phyloP scores from a whole-genome alignment of 805 yeast species.

The Candida michaelii region DNA sequence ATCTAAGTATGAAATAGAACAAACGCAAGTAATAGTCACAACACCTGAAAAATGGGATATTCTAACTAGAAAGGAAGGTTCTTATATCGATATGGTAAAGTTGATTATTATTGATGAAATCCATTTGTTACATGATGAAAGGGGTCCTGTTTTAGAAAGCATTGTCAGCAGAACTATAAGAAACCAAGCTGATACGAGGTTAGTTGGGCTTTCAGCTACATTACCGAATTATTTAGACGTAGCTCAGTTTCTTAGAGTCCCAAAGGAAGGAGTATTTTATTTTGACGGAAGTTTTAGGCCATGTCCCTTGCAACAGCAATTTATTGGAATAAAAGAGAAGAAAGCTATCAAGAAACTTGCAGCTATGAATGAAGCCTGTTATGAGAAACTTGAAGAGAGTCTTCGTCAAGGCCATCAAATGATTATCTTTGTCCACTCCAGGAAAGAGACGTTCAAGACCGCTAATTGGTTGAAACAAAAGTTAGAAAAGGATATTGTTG shows the following conservation, averaged over 20 bases:
- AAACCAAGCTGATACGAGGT: slow-evolving; percentile 47
- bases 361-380: slow-evolving; percentile 90
- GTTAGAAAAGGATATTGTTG: slow-evolving; percentile 48
- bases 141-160: slow-evolving; percentile 93
- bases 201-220: slow-evolving; percentile 90
- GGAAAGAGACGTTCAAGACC: slow-evolving; percentile 86
- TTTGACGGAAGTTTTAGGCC: slow-evolving; percentile 88
- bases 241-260: slow-evolving; percentile 74
- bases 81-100: slow-evolving; percentile 59
- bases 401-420: slow-evolving; percentile 67
- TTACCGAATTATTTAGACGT: slow-evolving; percentile 88
- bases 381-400: slow-evolving; percentile 66
- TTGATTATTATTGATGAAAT: slow-evolving; percentile 87
- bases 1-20: slow-evolving; percentile 69
- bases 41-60: slow-evolving; percentile 99
- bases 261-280: slow-evolving; percentile 61
- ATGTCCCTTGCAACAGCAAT: slow-evolving; percentile 87
- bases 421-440: slow-evolving; percentile 88
- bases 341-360: slow-evolving; percentile 72
- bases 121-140: slow-evolving; percentile 86
- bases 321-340: slow-evolving; percentile 83
- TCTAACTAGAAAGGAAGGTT: slow-evolving; percentile 75
- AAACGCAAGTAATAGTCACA: slow-evolving; percentile 82
- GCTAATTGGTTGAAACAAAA: slow-evolving; percentile 72
- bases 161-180: slow-evolving; percentile 75